A percentile compares a stretch with the other conserved stretches of the same genome.
These are phyloP conservation scores for Solanum boliviense DNA, from an alignment of 257 asterid genomes.

Conservation along the genomic window DNA sequence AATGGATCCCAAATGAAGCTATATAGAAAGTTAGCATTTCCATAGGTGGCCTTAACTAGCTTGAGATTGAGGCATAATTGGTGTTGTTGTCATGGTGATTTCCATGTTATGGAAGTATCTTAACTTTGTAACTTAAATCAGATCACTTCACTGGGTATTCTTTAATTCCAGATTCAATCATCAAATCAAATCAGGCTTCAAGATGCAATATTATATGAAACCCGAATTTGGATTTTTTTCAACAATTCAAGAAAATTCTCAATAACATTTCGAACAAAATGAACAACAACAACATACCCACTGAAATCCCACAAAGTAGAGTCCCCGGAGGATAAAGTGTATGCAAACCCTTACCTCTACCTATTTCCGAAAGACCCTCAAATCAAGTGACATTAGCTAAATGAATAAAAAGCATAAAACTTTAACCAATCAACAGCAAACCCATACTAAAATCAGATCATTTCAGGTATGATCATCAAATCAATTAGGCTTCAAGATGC, in stretches of 20 bases:
- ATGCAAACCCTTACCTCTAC: background rate
- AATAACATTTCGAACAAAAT: background rate
- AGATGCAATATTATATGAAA: background rate
- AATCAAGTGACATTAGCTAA: background rate
- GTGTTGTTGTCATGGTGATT: background rate
- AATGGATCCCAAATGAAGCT: background rate
- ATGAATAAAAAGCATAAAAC: background rate
- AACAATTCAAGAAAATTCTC: background rate
- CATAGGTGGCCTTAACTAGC: background rate
- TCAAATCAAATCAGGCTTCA: background rate
- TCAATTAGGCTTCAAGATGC: background rate
- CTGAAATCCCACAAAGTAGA: background rate
- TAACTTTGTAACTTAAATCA: background rate
- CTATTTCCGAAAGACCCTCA: background rate
- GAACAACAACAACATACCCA: background rate
- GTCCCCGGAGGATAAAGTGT: background rate
- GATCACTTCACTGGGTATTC: background rate
- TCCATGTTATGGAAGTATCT: background rate
- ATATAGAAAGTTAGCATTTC: background rate
- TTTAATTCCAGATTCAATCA: background rate
- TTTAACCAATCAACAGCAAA: background rate
- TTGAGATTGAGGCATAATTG: background rate
- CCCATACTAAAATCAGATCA: background rate
- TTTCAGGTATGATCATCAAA: background rate
- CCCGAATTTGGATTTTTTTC: background rate